Conservation (phyloP, 345 rosid species). For the Passiflora organensis region DNA sequence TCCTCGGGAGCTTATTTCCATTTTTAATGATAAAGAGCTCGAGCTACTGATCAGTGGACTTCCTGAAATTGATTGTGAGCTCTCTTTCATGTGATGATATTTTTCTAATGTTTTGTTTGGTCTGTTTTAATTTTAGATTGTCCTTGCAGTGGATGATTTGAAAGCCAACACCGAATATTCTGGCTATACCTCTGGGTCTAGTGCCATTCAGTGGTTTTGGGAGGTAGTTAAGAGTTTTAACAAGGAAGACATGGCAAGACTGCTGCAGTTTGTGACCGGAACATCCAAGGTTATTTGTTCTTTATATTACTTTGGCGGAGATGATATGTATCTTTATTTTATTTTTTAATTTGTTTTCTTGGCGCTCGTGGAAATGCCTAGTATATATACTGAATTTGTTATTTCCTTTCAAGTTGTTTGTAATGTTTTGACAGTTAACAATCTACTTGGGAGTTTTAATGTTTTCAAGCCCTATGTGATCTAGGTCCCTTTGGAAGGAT, state of each 20-base stretch:
- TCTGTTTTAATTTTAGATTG: not conserved
- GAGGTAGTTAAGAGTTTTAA: conserved; percentile 81
- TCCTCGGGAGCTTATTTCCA: conserved; percentile 73
- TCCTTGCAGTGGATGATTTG: conserved; percentile 74
- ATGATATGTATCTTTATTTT: no score
- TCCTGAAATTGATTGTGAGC: conserved; percentile 98
- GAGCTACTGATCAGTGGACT: conserved; percentile 98
- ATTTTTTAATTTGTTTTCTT: no score
- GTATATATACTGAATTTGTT: not conserved
- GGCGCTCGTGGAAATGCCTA: not conserved
- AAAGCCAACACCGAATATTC: conserved; percentile 81
- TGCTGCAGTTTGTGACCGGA: conserved; percentile 93
- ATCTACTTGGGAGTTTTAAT: not conserved
- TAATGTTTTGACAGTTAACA: not conserved
- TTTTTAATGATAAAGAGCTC: conserved; percentile 96
- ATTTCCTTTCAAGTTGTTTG: not conserved
- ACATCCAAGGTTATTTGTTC: conserved; percentile 63
- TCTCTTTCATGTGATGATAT: conserved; percentile 12
- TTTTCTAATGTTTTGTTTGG: conserved; percentile 7
- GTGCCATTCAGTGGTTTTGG: conserved; percentile 95
- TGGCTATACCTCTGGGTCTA: conserved; percentile 77
- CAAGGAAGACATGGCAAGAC: conserved; percentile 95
- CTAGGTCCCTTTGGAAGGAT: conserved; percentile 93
- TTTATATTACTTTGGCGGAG: not conserved
- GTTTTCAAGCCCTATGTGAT: not conserved